Conservation (phyloP, 768 basidiomycete genomes). For the Rickenella mellea region DNA sequence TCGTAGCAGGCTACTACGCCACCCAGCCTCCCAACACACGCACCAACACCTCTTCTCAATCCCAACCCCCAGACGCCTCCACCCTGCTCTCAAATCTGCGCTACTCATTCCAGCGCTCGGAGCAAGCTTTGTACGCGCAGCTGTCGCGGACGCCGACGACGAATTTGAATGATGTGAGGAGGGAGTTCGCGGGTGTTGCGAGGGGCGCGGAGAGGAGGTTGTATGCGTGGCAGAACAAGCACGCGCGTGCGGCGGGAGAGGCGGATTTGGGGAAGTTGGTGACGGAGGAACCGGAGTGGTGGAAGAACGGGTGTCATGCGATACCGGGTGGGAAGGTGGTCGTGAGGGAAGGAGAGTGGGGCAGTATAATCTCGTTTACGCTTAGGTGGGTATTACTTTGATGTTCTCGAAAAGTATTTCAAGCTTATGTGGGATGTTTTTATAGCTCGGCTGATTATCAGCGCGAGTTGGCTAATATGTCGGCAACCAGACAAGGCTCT, state of each 20-base stretch:
- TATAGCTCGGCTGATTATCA: conserved; percentile 53
- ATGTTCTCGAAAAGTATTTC: background rate
- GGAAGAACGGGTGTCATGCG: conserved; percentile 48
- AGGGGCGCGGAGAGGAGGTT: conserved; percentile 46
- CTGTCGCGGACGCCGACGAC: conserved; percentile 35
- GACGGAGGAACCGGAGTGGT: conserved; percentile 55
- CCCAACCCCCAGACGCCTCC: conserved; percentile 19
- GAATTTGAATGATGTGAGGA: conserved; percentile 52
- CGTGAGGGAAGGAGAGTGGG: conserved; percentile 65
- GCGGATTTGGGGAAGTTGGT: conserved; percentile 5
- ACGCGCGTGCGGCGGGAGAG: conserved; percentile 28
- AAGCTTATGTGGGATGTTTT: conserved; percentile 1
- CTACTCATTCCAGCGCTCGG: conserved; percentile 45
- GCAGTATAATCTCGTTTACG: conserved; percentile 71
- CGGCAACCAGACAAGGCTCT: conserved; percentile 2
- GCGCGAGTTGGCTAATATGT: conserved; percentile 25
- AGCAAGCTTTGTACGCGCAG: conserved; percentile 50
- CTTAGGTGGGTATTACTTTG: conserved; percentile 37
- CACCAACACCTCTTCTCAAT: conserved; percentile 4
- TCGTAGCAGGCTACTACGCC: background rate
- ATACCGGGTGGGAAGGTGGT: conserved; percentile 60
- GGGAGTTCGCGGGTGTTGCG: conserved; percentile 44
- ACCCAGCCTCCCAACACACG: conserved; percentile 3
- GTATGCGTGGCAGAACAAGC: conserved; percentile 56
- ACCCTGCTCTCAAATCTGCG: conserved; percentile 39